Percentiles rank a stretch among this genome's conserved stretches.
phyloP scores from a whole-genome alignment of 2,329 filamentous ascomycete species.

The Incumbomyces lentus region DNA sequence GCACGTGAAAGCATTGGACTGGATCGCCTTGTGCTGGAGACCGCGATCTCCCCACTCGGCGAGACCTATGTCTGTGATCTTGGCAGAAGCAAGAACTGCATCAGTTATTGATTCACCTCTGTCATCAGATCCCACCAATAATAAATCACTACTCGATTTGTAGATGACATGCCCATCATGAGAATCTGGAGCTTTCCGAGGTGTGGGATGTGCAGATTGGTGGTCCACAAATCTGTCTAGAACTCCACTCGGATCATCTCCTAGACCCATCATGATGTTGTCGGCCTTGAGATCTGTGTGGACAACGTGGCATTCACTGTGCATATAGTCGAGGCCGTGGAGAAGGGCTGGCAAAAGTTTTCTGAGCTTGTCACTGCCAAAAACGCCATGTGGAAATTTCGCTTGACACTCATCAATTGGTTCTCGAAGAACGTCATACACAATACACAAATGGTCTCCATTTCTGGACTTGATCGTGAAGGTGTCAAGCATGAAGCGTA shows the following conservation, averaged over 20 bases:
- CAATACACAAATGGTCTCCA: conserved; percentile 29
- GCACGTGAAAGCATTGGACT: conserved; percentile 34
- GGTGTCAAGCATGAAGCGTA: conserved; percentile 27
- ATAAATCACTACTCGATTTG: conserved; percentile 25
- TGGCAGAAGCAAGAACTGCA: conserved; percentile 20
- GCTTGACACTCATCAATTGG: conserved; percentile 27
- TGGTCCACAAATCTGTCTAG: conserved; percentile 26
- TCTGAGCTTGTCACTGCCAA: conserved; percentile 25
- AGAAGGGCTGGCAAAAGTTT: conserved; percentile 29
- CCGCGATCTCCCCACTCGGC: conserved; percentile 28
- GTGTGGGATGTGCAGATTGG: conserved; percentile 24
- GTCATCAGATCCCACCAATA: not conserved
- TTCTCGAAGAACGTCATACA: conserved; percentile 31
- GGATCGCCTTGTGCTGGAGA: conserved; percentile 36
- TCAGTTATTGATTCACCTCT: conserved; percentile 17
- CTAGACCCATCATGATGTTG: conserved; percentile 32
- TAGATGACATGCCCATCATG: conserved; percentile 27
- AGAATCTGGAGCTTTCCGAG: conserved; percentile 25
- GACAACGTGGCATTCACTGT: conserved; percentile 30
- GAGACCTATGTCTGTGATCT: conserved; percentile 31
- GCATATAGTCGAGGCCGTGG: conserved; percentile 31
- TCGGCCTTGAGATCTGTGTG: conserved; percentile 39
- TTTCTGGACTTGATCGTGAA: conserved; percentile 24
- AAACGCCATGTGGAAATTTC: conserved; percentile 22
- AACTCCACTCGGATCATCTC: conserved; percentile 21